phyloP scores from a whole-genome alignment of 2,329 filamentous ascomycete species.

The Cercospora citrullina region DNA sequence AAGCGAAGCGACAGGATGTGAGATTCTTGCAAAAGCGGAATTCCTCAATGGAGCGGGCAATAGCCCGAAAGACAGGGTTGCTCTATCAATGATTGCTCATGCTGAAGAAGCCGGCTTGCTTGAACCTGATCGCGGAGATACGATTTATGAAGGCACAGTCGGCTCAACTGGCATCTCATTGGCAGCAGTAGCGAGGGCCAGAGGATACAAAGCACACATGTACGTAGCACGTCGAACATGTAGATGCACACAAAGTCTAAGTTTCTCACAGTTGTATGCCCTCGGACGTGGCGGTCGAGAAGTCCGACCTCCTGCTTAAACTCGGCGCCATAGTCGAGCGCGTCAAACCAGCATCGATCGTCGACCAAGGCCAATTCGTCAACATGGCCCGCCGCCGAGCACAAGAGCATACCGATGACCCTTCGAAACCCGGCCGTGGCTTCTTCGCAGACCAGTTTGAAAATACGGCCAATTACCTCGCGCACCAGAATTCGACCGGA shows the following conservation, averaged over 20 bases:
- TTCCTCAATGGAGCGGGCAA: constrained; percentile 93
- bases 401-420: constrained; percentile 64
- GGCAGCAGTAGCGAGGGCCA: constrained; percentile 81
- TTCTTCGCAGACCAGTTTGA: constrained; percentile 98
- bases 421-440: constrained; percentile 65
- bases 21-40: constrained; percentile 90
- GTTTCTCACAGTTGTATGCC: constrained; percentile 74
- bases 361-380: constrained; percentile 91
- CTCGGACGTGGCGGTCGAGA: constrained; percentile 83
- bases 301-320: constrained; percentile 82
- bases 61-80: constrained; percentile 93
- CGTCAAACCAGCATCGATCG: constrained; percentile 86
- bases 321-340: constrained; percentile 91
- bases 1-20: constrained; percentile 81
- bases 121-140: constrained; percentile 79
- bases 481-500: constrained; percentile 79
- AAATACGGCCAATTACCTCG: constrained; percentile 81
- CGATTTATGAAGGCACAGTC: constrained; percentile 95
- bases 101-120: constrained; percentile 78
- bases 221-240: constrained; percentile 40
- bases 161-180: constrained; percentile 95
- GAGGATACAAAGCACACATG: constrained; percentile 91
- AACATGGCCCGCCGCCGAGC: constrained; percentile 82
- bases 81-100: constrained; percentile 78
- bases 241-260: constrained; percentile 10